Conservation (phyloP, 306 rosid genomes). For the Hippophae tibetana region DNA sequence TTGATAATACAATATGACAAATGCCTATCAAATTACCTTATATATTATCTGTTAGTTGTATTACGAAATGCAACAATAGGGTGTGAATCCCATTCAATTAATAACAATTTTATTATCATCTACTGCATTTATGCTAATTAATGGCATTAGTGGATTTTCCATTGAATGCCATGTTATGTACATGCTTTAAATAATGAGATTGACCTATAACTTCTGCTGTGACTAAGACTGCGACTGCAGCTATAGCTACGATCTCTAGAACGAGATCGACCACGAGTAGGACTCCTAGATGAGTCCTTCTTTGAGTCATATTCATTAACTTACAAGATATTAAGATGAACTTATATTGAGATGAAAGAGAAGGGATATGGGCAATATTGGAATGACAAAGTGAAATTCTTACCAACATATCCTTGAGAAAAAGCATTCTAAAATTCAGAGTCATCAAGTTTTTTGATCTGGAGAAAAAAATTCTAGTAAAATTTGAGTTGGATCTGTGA, state of each 20-base stretch:
- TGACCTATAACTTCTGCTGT: constrained; percentile 34
- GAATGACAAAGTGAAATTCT: constrained; percentile 14
- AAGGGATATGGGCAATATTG: background rate
- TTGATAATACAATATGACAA: no score
- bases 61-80: no score
- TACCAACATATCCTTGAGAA: constrained; percentile 69
- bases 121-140: no score
- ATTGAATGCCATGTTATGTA: no score
- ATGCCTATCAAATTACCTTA: no score
- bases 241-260: constrained; percentile 58
- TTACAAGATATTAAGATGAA: constrained; percentile 4
- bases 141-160: no score
- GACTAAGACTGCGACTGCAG: constrained; percentile 30
- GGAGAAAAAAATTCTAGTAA: constrained; percentile 13
- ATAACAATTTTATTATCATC: no score
- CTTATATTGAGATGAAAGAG: no score
- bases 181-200: no score
- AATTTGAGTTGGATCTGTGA: no score
- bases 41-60: no score
- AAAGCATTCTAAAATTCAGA: constrained; percentile 96
- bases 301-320: constrained; percentile 91
- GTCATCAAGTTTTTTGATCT: constrained; percentile 97
- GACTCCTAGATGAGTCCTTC: constrained; percentile 82
- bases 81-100: no score
- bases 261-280: constrained; percentile 69